These are phyloP conservation scores for Hibiscus syriacus DNA, from an alignment of 345 rosid species.

Conservation along the genomic window DNA sequence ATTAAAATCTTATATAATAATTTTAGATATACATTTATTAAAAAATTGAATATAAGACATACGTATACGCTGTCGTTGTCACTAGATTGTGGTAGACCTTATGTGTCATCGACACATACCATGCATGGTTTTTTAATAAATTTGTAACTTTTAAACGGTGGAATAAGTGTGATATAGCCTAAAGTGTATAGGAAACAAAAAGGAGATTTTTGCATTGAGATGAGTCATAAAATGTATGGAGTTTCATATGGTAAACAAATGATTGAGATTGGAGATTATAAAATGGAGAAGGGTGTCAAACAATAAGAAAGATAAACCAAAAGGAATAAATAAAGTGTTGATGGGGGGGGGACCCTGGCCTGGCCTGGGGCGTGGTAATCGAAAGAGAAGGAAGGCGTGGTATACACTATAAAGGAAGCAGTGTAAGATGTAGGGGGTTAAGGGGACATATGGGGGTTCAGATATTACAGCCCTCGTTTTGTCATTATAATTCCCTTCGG, in stretches of 20 bases:
- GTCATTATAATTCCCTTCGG: background rate
- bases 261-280: slow-evolving; percentile 13
- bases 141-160: no score
- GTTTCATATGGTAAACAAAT: slow-evolving; percentile 19
- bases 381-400: slow-evolving; percentile 31
- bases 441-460: slow-evolving; percentile 53
- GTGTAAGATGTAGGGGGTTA: slow-evolving; percentile 48
- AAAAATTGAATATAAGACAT: no score
- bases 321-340: no score
- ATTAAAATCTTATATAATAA: background rate
- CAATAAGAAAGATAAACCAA: no score
- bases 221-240: background rate
- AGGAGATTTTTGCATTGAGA: background rate
- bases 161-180: no score
- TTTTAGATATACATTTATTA: no score
- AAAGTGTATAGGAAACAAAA: background rate
- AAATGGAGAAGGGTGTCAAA: no score
- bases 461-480: slow-evolving; percentile 13
- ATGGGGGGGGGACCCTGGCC: slow-evolving; percentile 11
- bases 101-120: no score
- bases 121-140: no score
- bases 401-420: slow-evolving; percentile 49
- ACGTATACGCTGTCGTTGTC: no score
- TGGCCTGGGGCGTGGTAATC: slow-evolving; percentile 11
- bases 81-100: no score